Base-by-base conservation (phyloP, 441 rosid species). In the Arabidopsis lyrata region DNA sequence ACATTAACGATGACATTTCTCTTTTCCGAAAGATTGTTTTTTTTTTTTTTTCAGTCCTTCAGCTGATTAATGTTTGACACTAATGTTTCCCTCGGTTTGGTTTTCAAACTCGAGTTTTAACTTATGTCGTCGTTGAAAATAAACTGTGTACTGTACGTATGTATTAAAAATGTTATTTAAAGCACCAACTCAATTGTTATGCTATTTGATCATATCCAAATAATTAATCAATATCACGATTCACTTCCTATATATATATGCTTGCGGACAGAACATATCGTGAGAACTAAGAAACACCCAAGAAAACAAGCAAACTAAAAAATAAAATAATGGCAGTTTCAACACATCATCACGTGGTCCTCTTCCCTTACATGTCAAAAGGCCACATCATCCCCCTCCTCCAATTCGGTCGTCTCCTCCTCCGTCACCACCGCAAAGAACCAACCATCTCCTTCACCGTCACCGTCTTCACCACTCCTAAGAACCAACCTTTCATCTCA, bases 301-400 rank as follows among this genome's bases (percentile, higher is more conserved):
- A 22, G 12, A 41, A 41, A 14, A 27, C 8, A 62, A 42, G 14
- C 3, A 16, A 34, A 4, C 4, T 8, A 58, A 22, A 32, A 24
- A 24, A 24, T 24, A 0, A 45, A 5, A 48, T 27, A 38, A 77
- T 73, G 77, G 11, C 32, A 6, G 32, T 11, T 5, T 64, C 65
- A 42, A 29, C 42, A 67, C 7, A 55, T 0, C 66, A 36, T 15
- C 91, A 88, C 62, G 87, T 78, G 16, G 72, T 83, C 63, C 68
- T 90, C 39, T 89, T 88, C 80, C 95, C 98, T 10, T 93, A 86
- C 85, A 86, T 89, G 94, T 79, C 95, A 8, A 89, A 90, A 78
- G 91, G 98, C 42, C 97, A 93, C 77, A 85, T 75, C 47, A 86
- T 90, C 18, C 95, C 98, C 31, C 77, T 90, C 66, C 90, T 93